Conservation (phyloP, 163 green algal species). For the Scenedesmus sp. region DNA sequence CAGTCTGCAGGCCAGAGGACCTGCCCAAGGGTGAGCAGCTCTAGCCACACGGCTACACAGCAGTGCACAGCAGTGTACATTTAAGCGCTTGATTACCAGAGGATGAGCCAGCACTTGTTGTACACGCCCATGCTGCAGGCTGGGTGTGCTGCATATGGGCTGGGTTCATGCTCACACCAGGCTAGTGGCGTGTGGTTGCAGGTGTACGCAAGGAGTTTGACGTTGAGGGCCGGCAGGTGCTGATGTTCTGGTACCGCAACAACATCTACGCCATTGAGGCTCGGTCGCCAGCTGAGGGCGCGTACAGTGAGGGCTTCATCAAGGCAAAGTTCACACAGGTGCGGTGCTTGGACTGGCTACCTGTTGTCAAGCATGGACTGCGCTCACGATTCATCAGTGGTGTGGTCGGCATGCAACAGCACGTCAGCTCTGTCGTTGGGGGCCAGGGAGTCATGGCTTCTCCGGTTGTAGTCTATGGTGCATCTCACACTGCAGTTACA, state of each 20-base stretch:
- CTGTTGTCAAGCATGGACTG: constrained; percentile 44
- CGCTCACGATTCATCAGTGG: background rate
- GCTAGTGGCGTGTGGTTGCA: constrained; percentile 53
- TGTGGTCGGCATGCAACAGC: background rate
- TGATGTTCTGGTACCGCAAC: constrained; percentile 99
- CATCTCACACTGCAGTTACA: background rate
- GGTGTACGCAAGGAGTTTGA: constrained; percentile 90
- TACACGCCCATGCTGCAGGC: constrained; percentile 5
- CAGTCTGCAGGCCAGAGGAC: constrained; percentile 86
- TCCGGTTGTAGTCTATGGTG: too few relatives aligned
- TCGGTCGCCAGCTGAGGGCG: constrained; percentile 91
- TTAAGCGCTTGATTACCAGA: too few relatives aligned
- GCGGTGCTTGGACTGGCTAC: constrained; percentile 54
- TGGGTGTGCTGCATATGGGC: constrained; percentile 56
- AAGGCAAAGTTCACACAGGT: constrained; percentile 93
- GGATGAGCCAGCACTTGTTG: background rate
- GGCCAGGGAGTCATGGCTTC: too few relatives aligned
- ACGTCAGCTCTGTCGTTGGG: constrained; percentile 57
- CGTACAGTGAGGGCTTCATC: constrained; percentile 97
- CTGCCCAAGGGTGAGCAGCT: constrained; percentile 82
- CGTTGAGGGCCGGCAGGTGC: constrained; percentile 81
- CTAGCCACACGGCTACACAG: background rate
- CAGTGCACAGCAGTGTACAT: background rate
- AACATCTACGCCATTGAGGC: constrained; percentile 94
- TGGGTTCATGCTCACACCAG: background rate